phyloP scores from a whole-genome alignment of 2,329 filamentous ascomycete species.

The Epichloe brachyelytri region DNA sequence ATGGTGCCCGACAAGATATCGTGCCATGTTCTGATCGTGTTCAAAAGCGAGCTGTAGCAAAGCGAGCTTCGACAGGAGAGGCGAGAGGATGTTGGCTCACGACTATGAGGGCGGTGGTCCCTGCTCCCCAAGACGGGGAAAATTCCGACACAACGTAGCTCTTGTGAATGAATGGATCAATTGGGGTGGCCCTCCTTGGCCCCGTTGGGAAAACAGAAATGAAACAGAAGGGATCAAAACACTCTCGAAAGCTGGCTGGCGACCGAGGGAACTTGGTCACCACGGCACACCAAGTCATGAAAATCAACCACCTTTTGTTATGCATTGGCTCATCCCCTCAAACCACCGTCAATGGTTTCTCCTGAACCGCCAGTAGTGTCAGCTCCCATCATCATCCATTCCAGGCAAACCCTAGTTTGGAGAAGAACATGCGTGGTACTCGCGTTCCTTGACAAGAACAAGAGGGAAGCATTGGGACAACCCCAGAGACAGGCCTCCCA shows the following conservation, averaged over 20 bases:
- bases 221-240: no score
- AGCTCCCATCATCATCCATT: neutral
- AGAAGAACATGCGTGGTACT: neutral
- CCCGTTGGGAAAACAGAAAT: no score
- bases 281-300: slow-evolving; percentile 5
- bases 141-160: no score
- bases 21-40: neutral
- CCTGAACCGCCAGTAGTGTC: neutral
- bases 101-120: neutral
- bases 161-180: no score
- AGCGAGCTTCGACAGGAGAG: neutral
- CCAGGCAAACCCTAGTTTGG: neutral
- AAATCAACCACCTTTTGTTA: slow-evolving; percentile 2
- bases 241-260: neutral
- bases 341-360: neutral
- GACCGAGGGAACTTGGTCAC: neutral
- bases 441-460: neutral
- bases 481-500: neutral
- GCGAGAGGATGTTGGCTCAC: no score
- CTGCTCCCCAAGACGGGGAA: no score
- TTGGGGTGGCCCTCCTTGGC: no score
- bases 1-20: slow-evolving; percentile 1
- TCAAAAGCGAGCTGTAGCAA: neutral
- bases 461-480: neutral
- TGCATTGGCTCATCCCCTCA: slow-evolving; percentile 3